Base-by-base conservation (phyloP, 768 basidiomycete species). In the Austroboletus festivus region DNA sequence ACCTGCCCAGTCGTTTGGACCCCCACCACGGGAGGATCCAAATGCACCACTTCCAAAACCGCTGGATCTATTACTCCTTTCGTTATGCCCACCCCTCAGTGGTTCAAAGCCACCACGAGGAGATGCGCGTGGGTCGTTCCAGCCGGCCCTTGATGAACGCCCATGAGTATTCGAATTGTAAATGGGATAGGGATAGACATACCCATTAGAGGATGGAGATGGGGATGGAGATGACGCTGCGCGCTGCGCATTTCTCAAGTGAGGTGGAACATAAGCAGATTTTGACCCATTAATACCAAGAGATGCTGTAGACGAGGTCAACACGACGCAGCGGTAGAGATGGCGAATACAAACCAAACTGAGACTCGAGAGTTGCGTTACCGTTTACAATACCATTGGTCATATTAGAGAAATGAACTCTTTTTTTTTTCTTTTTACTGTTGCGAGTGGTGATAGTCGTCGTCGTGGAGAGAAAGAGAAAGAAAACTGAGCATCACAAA, bases 381-480 rank as follows among this genome's bases (percentile, higher is more conserved):
- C 78, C 83, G 73, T 89, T 88, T 86, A 88, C 81, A 78, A 82
- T 81, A 81, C 86, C 88, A 90, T 89, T 89, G 76, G 86, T 83
- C 88, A 90, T 90, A 88, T 85, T 79, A 76, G 68, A 65, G 64
- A 63, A 58, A 64, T 55, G 64, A 70, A 70, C 60, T 56, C 33
- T 52, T 52, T 58, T 57, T 59, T 62, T 65, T 47, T 61, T 48
- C 47, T 51, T 46, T 59, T 55, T 50, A 53, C 51, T 28, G 28
- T 28, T 28, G 28, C 28, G 28, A 28, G 12, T 28, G 28, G n/a
- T n/a, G n/a, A n/a, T n/a, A n/a, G 28, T 53, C 49, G 40, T 40
- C 51, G 63, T 59, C 48, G 67, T 56, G 67, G 56, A 47, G 44
- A 51, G 40, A 53, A 28, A 58, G 61, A 56, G 65, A 58, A 55